These are phyloP conservation scores for maize (Zea mays) DNA, from an alignment of 176 grass and related monocot genomes.

Conservation along the genomic window Zm-B73-REFERENCE-NAM-5.0 NC_050101.1:43338501-43339000, in stretches of 20 bases:
- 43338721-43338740: not conserved
- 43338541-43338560: constrained; percentile 22
- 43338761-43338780: constrained; percentile 55
- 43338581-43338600: constrained; percentile 74
- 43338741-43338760: constrained; percentile 32
- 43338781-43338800: constrained; percentile 67
- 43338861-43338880: constrained; percentile 48
- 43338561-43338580: constrained; percentile 36
- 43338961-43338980: too few species aligned
- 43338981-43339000: too few species aligned
- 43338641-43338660: constrained; percentile 52
- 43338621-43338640: constrained; percentile 48
- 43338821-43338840: constrained; percentile 48
- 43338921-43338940: too few species aligned
- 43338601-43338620: constrained; percentile 56
- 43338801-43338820: constrained; percentile 61
- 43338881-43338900: constrained; percentile 78
- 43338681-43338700: not conserved
- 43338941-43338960: too few species aligned
- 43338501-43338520: too few species aligned
- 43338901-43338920: constrained; percentile 38
- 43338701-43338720: not conserved
- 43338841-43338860: constrained; percentile 59
- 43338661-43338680: not conserved
- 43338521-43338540: not conserved